Percentiles rank a stretch among this genome's conserved stretches.
Conservation (phyloP, 495 filamentous ascomycete genomes). For the Penicillium soppii region DNA sequence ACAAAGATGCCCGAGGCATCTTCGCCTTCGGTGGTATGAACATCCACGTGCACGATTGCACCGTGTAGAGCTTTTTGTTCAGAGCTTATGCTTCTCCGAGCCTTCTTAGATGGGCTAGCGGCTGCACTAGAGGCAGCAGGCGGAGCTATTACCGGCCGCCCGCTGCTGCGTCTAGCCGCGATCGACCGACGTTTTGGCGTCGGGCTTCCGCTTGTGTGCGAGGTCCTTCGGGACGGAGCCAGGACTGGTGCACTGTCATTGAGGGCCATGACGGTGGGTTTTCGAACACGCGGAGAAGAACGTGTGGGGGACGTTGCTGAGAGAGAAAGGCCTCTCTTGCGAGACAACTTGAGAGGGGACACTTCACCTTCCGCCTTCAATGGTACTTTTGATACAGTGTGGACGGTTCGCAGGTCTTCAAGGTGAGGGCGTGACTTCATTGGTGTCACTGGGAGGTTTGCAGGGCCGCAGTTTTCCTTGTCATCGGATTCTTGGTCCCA, state of each 20-base stretch:
- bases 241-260: slow-evolving; percentile 14
- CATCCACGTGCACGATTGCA: slow-evolving; percentile 85
- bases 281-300: slow-evolving; percentile 33
- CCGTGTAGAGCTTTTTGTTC: slow-evolving; percentile 54
- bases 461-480: slow-evolving; percentile 33
- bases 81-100: slow-evolving; percentile 23
- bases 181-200: slow-evolving; percentile 25
- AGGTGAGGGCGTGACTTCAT: slow-evolving; percentile 16
- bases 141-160: slow-evolving; percentile 4
- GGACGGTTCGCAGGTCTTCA: slow-evolving; percentile 47
- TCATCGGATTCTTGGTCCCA: slow-evolving; percentile 26
- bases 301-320: slow-evolving; percentile 38
- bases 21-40: slow-evolving; percentile 85
- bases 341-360: slow-evolving; percentile 54
- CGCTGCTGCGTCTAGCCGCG: slow-evolving; percentile 12
- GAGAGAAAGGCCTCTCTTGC: slow-evolving; percentile 53
- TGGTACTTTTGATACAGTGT: slow-evolving; percentile 76
- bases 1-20: slow-evolving; percentile 83
- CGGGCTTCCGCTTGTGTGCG: slow-evolving; percentile 19
- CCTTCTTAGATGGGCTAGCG: slow-evolving; percentile 30
- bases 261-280: slow-evolving; percentile 19
- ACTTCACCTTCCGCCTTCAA: slow-evolving; percentile 66
- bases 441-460: slow-evolving; percentile 36
- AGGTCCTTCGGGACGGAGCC: slow-evolving; percentile 27
- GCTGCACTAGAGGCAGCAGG: slow-evolving; percentile 19